Evolutionary conservation across 2,329 filamentous ascomycete species (phyloP).

Genomic region (Polychaeton citri): DNA sequence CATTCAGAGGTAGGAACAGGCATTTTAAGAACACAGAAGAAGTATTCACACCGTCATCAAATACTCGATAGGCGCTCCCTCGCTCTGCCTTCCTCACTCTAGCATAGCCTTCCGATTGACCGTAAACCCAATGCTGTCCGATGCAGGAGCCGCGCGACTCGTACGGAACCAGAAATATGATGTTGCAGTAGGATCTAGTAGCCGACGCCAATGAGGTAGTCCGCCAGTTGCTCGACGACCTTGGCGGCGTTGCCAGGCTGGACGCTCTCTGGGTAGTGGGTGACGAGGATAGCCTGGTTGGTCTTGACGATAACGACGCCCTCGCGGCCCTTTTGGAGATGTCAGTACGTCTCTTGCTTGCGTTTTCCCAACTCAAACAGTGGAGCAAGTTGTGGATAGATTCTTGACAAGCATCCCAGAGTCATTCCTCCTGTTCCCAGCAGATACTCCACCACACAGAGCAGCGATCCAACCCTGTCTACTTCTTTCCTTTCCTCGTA

Average conservation of each 20-base stretch:
- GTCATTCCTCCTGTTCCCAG: not conserved
- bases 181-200: conserved; percentile 47
- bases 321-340: conserved; percentile 51
- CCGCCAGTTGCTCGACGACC: conserved; percentile 70
- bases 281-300: conserved; percentile 74
- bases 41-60: no score
- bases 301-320: conserved; percentile 79
- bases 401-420: no score
- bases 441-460: not conserved
- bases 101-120: no score
- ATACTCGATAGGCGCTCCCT: no score
- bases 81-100: no score
- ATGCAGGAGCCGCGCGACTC: no score
- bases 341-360: not conserved
- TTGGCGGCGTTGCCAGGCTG: conserved; percentile 63
- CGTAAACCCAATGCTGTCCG: no score
- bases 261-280: conserved; percentile 65
- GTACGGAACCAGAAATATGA: no score
- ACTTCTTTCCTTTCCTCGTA: not conserved
- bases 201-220: conserved; percentile 67
- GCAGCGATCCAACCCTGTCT: not conserved
- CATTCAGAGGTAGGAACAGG: no score
- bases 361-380: no score
- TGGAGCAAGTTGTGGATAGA: no score
- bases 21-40: no score